Conservation (phyloP, 441 rosid species). For the Bocquillonia castaneifolia region DNA sequence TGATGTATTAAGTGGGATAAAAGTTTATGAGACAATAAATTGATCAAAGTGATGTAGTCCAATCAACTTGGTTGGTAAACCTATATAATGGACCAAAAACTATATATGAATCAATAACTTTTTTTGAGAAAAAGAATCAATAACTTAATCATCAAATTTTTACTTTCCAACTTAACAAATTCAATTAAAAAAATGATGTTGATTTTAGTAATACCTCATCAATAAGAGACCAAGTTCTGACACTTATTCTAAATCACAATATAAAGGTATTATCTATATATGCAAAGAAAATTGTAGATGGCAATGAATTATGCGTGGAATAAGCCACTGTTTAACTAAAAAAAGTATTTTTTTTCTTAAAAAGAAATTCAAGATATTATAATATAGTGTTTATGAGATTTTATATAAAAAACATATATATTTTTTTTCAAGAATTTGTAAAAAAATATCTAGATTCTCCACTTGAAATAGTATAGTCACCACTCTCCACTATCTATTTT, state of each 20-base stretch:
- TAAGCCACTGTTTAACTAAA: no score
- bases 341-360: no score
- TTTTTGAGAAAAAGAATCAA: no score
- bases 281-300: no score
- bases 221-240: background rate
- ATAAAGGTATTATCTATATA: no score
- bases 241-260: background rate
- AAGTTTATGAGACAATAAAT: background rate
- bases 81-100: background rate
- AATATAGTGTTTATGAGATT: no score
- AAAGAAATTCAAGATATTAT: no score
- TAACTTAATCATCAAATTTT: conserved; percentile 3
- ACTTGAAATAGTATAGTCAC: background rate
- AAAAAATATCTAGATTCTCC: background rate
- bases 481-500: background rate
- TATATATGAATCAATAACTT: no score
- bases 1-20: background rate
- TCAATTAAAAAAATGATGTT: background rate
- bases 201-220: background rate
- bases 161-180: no score
- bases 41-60: background rate
- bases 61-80: background rate
- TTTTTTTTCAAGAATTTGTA: background rate
- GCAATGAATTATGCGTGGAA: no score
- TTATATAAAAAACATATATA: no score